Conservation (phyloP, 169 alveolate genomes). For the Plasmodium sp. region DNA sequence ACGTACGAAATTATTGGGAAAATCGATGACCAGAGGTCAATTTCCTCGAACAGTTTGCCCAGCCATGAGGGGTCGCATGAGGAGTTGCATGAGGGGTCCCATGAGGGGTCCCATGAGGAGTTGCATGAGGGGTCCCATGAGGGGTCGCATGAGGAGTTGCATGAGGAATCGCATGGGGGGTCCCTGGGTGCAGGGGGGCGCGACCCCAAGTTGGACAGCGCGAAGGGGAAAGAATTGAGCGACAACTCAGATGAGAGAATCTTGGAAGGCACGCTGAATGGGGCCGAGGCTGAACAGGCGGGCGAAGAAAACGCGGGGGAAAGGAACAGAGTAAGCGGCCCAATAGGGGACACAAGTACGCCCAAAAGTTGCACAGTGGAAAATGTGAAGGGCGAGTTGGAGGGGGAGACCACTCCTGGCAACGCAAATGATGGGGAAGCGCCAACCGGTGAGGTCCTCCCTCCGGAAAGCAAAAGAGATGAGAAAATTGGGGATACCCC, state of each 20-base stretch:
- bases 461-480: background rate
- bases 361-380: background rate
- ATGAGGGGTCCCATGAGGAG: background rate
- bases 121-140: too few species aligned
- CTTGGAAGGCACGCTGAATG: background rate
- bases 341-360: background rate
- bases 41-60: slow-evolving; percentile 2
- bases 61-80: slow-evolving; percentile 14
- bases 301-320: background rate
- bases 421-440: background rate
- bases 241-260: background rate
- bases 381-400: background rate
- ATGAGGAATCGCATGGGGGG: too few species aligned
- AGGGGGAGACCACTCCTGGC: background rate
- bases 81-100: too few species aligned
- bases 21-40: slow-evolving; percentile 36
- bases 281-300: background rate
- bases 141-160: too few species aligned
- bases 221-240: background rate
- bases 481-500: background rate
- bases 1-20: slow-evolving; percentile 67
- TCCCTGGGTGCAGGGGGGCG: background rate
- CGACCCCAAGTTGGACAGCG: background rate
- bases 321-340: background rate
- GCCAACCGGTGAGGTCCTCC: background rate